Base-by-base conservation (phyloP, 192 early-diverging fungal genomes). In the Gonapodya prolifera region DNA sequence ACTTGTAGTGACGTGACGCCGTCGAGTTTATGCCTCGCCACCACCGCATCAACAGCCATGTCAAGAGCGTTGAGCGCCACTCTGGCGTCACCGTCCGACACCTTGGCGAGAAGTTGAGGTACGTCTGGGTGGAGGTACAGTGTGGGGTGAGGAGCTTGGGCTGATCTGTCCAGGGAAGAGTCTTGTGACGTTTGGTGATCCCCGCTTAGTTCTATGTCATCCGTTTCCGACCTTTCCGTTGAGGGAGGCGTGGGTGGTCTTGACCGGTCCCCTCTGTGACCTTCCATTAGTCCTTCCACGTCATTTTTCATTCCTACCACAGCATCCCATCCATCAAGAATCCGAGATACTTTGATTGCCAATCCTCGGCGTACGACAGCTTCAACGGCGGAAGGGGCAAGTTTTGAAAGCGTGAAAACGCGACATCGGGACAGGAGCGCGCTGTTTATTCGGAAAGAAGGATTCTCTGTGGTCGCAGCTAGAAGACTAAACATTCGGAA, bases 61-160 rank as follows among this genome's bases (percentile, higher is more conserved):
- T 91, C 89, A 18, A 92, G 75, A 23, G 86, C 84, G 80, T 92
- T 93, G 34, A 93, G 78, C 0, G 90, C 90, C n/a, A 81, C 83
- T 16, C 92, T 81, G 30, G 91, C 89, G 74, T 96, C 95, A 13
- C 95, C 95, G 80, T 95, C 92, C 70, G 91, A 93, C 29, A 92
- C 79, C 32, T 81, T 78, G 1, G 92, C 89, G 29, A 96, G 81
- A 80, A 76, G 82, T 0, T 73, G 80, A 75, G 86, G 79, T 34
- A 79, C 87, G 34, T 86, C 86, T 29, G 82, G 77, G 32, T 83
- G 80, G 0, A 35, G 31, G 71, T 81, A 77, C 0, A 80, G 33
- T 69, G 29, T 31, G 17, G 45, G 45, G 8, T 8, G 45, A 16
- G 45, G 45, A 23, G 45, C 8, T 23, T 8, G 8, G 8, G 45